Evolutionary conservation across 116 monocot genomes (phyloP).

Genomic region (Posidonia oceanica): DNA sequence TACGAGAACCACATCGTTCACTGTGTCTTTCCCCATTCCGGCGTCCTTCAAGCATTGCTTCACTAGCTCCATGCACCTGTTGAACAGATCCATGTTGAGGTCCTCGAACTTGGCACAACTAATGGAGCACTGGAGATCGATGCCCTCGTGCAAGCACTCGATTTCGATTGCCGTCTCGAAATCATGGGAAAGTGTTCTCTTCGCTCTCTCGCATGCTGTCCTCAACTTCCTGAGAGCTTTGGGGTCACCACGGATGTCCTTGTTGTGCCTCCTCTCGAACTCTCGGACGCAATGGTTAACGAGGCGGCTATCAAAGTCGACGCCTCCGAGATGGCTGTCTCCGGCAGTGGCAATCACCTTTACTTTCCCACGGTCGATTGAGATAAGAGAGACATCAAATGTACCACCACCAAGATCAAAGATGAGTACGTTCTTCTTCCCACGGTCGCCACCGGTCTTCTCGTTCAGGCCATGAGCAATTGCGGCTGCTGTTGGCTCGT

Average conservation of each 20-base stretch:
- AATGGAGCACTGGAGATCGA: conserved; percentile 7
- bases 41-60: conserved; percentile 5
- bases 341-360: conserved; percentile 6
- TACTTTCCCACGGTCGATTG: neutral
- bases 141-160: neutral
- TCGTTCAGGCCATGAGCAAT: conserved; percentile 2
- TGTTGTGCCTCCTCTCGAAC: conserved; percentile 6
- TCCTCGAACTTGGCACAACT: conserved; percentile 29
- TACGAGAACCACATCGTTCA: conserved; percentile 7
- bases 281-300: neutral
- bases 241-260: neutral
- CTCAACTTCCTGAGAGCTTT: conserved; percentile 4
- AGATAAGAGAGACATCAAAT: conserved; percentile 7
- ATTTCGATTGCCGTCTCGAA: neutral
- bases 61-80: conserved; percentile 20
- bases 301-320: conserved; percentile 7
- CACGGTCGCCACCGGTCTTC: neutral
- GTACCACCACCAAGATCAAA: conserved; percentile 14
- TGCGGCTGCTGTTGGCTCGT: conserved; percentile 12
- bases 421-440: neutral
- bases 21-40: neutral
- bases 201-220: conserved; percentile 9
- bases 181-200: neutral
- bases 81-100: conserved; percentile 31
- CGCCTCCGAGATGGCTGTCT: conserved; percentile 9